Evolutionary conservation across 140 eudicot species (phyloP).

Genomic region (Stevia rebaudiana): DNA sequence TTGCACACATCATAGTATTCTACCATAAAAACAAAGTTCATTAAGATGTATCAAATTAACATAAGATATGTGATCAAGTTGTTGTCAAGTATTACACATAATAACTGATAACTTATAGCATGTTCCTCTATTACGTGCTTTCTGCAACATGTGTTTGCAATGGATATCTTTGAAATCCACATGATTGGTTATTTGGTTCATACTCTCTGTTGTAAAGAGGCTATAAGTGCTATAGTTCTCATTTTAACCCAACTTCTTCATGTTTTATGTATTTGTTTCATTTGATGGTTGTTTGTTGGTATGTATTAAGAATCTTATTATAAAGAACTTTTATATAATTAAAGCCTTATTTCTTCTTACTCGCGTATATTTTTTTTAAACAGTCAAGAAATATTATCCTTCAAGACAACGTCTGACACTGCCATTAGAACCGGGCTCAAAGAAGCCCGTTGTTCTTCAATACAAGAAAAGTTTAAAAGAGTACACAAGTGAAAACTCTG

Average conservation of each 20-base stretch:
- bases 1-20: neutral
- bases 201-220: neutral
- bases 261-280: neutral
- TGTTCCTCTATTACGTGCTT: neutral
- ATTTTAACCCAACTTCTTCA: neutral
- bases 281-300: neutral
- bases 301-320: neutral
- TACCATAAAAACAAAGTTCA: neutral
- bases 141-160: neutral
- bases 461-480: slow-evolving; percentile 66
- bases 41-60: neutral
- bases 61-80: neutral
- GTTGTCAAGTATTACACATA: neutral
- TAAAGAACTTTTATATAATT: neutral
- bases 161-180: neutral
- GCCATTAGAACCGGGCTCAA: slow-evolving; percentile 80
- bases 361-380: slow-evolving; percentile 17
- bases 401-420: slow-evolving; percentile 91
- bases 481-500: slow-evolving; percentile 47
- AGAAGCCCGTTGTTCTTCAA: slow-evolving; percentile 67
- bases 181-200: neutral
- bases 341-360: slow-evolving; percentile 1
- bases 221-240: neutral
- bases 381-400: slow-evolving; percentile 90
- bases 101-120: neutral